Evolutionary conservation across 169 alveolate species (phyloP).

Genomic region (Plasmodium berghei): DNA sequence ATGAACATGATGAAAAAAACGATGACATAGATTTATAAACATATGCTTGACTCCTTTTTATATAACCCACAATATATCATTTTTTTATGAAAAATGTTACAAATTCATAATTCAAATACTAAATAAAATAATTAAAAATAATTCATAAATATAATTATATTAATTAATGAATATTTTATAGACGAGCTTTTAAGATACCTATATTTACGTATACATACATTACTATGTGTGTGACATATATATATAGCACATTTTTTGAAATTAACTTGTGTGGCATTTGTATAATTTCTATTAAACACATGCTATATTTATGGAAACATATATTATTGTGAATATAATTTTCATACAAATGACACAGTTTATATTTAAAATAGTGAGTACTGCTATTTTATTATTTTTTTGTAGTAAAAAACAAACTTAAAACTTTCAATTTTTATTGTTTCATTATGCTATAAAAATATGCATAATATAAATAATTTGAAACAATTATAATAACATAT

Average conservation of each 20-base stretch:
- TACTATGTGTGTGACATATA: neutral
- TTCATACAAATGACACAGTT: no score
- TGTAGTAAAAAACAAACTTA: no score
- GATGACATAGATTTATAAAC: conserved; percentile 29
- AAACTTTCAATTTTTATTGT: no score
- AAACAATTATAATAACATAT: no score
- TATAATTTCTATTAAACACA: no score
- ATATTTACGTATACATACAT: neutral
- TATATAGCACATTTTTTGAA: neutral
- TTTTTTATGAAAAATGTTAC: neutral
- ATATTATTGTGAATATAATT: no score
- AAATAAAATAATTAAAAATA: neutral
- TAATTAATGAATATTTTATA: neutral
- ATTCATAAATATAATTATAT: neutral
- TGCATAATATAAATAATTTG: no score
- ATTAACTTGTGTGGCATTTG: no score
- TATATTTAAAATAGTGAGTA: no score
- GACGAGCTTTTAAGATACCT: neutral
- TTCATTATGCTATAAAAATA: no score
- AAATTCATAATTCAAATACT: conserved; percentile 16
- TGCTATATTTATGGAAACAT: no score
- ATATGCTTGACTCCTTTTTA: neutral
- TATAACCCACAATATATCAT: neutral
- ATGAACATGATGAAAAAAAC: conserved; percentile 17
- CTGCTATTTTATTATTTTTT: no score